Conservation (phyloP, 306 rosid species). For the Pterocarpus macrocarpus region DNA sequence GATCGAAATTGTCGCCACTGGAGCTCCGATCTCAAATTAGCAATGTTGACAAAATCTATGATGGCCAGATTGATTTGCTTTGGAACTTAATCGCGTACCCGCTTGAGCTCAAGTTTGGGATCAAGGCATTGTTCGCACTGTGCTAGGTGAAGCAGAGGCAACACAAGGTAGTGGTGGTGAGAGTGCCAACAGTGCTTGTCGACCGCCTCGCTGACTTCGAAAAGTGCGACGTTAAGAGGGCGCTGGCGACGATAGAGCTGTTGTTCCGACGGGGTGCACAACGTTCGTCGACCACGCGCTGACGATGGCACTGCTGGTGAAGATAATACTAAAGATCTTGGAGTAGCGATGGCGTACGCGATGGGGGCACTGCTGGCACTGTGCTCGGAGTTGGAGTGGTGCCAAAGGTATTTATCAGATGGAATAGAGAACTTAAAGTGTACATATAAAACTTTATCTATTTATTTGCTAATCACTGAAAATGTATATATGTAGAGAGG, state of each 20-base stretch:
- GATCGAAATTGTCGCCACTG: constrained; percentile 66
- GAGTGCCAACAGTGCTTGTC: constrained; percentile 71
- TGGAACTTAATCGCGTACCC: constrained; percentile 63
- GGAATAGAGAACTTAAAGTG: no score
- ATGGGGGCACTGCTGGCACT: constrained; percentile 85
- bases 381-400: constrained; percentile 74
- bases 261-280: constrained; percentile 65
- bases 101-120: constrained; percentile 76
- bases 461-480: no score
- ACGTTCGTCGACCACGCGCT: constrained; percentile 78
- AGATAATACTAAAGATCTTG: constrained; percentile 79
- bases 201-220: constrained; percentile 80
- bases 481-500: no score
- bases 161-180: constrained; percentile 71
- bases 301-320: constrained; percentile 84
- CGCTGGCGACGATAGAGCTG: constrained; percentile 81
- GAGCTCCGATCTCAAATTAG: constrained; percentile 74
- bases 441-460: no score
- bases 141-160: constrained; percentile 83
- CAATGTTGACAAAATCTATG: constrained; percentile 68
- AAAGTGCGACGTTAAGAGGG: constrained; percentile 85
- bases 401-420: constrained; percentile 36
- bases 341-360: constrained; percentile 93
- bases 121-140: constrained; percentile 78
- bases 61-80: constrained; percentile 75